These are phyloP conservation scores for Alternaria metachromatica DNA, from an alignment of 2,329 filamentous ascomycete genomes.

Conservation along the genomic window DNA sequence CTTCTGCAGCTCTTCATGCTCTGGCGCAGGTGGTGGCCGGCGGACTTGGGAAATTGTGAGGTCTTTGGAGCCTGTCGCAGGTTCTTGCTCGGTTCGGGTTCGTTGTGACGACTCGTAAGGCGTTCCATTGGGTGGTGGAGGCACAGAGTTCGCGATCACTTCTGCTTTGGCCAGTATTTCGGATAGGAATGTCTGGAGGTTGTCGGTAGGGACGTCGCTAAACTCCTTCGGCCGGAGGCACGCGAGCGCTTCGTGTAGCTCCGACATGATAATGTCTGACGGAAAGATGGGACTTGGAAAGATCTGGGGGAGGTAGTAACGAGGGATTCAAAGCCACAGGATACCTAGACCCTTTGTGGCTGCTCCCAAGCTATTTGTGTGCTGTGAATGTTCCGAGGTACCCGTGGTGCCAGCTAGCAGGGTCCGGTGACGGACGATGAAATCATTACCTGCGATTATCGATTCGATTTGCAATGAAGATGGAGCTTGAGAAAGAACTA, in stretches of 20 bases:
- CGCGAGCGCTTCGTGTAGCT: constrained; percentile 56
- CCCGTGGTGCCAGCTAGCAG: constrained; percentile 19
- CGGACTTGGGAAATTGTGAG: constrained; percentile 61
- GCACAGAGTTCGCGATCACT: constrained; percentile 78
- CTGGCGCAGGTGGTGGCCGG: constrained; percentile 56
- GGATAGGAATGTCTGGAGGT: constrained; percentile 50
- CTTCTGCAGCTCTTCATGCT: constrained; percentile 70
- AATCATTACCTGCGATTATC: constrained; percentile 12
- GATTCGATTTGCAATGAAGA: neutral
- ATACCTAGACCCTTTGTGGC: neutral
- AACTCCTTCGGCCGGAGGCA: constrained; percentile 54
- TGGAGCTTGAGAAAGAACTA: neutral
- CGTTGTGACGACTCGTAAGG: constrained; percentile 57
- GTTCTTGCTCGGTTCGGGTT: constrained; percentile 63
- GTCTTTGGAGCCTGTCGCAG: constrained; percentile 58
- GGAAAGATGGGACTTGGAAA: neutral
- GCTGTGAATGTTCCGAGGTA: constrained; percentile 17
- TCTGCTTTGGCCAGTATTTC: constrained; percentile 64
- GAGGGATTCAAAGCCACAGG: neutral
- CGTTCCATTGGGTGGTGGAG: constrained; percentile 60
- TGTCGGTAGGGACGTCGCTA: constrained; percentile 52
- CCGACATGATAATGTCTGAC: constrained; percentile 28
- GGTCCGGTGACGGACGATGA: constrained; percentile 22
- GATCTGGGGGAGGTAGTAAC: neutral
- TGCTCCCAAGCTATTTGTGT: constrained; percentile 1